Percentiles rank a stretch among this genome's conserved stretches.
Conservation (phyloP, 1,284 basidiomycete genomes). For the Cutaneotrichosporon cyanovorans region DNA sequence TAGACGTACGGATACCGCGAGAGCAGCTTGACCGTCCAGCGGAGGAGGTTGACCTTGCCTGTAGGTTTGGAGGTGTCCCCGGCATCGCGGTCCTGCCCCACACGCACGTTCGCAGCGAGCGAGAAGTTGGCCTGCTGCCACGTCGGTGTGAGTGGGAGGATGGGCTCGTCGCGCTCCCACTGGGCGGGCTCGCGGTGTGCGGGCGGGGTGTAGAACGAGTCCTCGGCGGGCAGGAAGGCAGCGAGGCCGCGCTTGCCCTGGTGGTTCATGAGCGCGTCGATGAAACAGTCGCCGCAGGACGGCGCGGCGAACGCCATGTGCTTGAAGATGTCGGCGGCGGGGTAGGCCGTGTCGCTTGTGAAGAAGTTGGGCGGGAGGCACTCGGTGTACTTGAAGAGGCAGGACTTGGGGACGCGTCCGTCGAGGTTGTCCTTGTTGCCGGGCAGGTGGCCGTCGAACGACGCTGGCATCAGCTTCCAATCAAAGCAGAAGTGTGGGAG, state of each 20-base stretch:
- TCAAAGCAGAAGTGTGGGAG: too few relatives aligned
- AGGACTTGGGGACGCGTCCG: conserved; percentile 4
- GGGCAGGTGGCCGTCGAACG: conserved; percentile 29
- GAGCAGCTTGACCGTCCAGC: conserved; percentile 36
- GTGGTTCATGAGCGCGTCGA: conserved; percentile 30
- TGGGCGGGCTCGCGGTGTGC: not conserved
- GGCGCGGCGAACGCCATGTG: conserved; percentile 32
- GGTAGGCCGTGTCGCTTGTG: conserved; percentile 7
- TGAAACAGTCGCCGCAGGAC: conserved; percentile 43
- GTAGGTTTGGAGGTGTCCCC: conserved; percentile 15
- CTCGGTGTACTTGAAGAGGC: conserved; percentile 22
- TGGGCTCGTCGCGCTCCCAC: conserved; percentile 30
- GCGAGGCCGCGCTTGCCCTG: conserved; percentile 38
- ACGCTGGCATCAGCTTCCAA: too few relatives aligned
- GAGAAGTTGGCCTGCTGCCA: conserved; percentile 28
- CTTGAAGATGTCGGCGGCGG: conserved; percentile 30
- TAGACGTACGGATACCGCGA: conserved; percentile 35
- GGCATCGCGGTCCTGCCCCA: conserved; percentile 31
- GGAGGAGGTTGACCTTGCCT: conserved; percentile 19
- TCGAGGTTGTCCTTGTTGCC: not conserved
- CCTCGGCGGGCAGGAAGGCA: conserved; percentile 35
- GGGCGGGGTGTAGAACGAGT: conserved; percentile 16
- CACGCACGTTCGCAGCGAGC: conserved; percentile 19
- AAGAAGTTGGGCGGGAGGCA: conserved; percentile 33
- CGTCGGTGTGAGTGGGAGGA: conserved; percentile 23